Evolutionary conservation across 2,329 filamentous ascomycete species (phyloP).

Genomic region (Penicillium sp.): DNA sequence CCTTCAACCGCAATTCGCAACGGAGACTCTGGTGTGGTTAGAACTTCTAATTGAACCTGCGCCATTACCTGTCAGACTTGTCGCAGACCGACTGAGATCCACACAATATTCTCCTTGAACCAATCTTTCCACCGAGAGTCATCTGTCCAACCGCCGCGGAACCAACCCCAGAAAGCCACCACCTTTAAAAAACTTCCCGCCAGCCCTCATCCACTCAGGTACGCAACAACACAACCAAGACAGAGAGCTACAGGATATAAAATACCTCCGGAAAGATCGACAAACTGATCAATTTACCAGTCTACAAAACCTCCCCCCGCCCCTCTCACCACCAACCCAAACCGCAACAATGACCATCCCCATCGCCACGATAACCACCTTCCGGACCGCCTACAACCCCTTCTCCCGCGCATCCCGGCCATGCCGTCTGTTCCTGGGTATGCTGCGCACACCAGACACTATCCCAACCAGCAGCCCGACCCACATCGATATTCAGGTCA

Average conservation of each 20-base stretch:
- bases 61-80: not conserved
- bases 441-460: conserved; percentile 79
- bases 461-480: conserved; percentile 71
- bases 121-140: not conserved
- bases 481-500: conserved; percentile 73
- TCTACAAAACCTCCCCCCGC: not conserved
- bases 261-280: not conserved
- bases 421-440: conserved; percentile 81
- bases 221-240: not conserved
- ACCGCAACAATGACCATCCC: conserved; percentile 37
- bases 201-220: conserved; percentile 5
- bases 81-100: not conserved
- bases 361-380: conserved; percentile 60
- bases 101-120: not conserved
- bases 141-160: not conserved
- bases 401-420: conserved; percentile 78
- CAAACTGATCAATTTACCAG: not conserved
- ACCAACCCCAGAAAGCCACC: not conserved
- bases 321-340: not conserved
- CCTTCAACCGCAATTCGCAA: conserved; percentile 11
- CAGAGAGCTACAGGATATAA: not conserved
- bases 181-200: conserved; percentile 15
- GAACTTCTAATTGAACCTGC: conserved; percentile 7
- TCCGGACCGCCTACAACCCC: conserved; percentile 86
- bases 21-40: conserved; percentile 3